Conservation (phyloP, 2,329 filamentous ascomycete genomes). For the Trichoderma sp. region DNA sequence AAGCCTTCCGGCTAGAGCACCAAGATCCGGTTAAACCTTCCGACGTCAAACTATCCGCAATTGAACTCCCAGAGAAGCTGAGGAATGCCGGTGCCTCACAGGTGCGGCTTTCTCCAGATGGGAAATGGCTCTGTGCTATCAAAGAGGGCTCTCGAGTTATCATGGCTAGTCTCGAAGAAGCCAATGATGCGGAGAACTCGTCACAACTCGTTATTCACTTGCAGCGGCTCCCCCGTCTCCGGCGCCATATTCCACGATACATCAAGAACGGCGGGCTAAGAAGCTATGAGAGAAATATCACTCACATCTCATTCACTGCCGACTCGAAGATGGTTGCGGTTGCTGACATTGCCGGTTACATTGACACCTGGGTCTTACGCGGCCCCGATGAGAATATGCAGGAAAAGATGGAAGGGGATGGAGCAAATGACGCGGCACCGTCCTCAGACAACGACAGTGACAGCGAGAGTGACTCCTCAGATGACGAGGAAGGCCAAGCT, state of each 20-base stretch:
- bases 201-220: conserved; percentile 32
- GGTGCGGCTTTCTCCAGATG: conserved; percentile 67
- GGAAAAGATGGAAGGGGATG: conserved; percentile 33
- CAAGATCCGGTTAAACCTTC: conserved; percentile 48
- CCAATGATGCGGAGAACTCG: conserved; percentile 21
- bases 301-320: conserved; percentile 71
- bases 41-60: conserved; percentile 67
- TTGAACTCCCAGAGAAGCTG: conserved; percentile 60
- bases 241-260: conserved; percentile 53
- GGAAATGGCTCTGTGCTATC: conserved; percentile 65
- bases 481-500: conserved; percentile 45
- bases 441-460: conserved; percentile 35
- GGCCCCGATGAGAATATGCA: conserved; percentile 32
- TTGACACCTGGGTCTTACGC: conserved; percentile 81
- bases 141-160: conserved; percentile 59
- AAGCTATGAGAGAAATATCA: conserved; percentile 74
- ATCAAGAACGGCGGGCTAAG: conserved; percentile 64
- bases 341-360: conserved; percentile 77
- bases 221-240: conserved; percentile 51
- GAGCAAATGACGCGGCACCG: conserved; percentile 34
- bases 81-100: conserved; percentile 63
- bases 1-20: conserved; percentile 68
- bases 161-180: conserved; percentile 37
- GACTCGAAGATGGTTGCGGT: conserved; percentile 77
- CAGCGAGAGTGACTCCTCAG: conserved; percentile 39